Percentiles rank a stretch among this genome's conserved stretches.
phyloP scores from a whole-genome alignment of 495 filamentous ascomycete species.

The Trichoderma reesei region DNA sequence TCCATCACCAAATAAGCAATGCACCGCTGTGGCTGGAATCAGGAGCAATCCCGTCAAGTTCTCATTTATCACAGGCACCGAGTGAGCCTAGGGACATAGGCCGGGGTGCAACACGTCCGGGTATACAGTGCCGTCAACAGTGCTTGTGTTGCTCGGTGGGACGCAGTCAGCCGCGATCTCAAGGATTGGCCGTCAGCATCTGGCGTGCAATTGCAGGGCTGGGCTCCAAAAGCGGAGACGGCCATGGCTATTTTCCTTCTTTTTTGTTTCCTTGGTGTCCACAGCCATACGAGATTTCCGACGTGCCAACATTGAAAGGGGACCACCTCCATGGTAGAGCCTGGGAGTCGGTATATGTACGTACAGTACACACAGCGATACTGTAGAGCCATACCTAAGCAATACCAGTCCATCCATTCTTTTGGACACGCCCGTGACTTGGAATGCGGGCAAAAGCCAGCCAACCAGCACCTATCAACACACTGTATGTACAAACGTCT shows the following conservation, averaged over 20 bases:
- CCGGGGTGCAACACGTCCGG: neutral
- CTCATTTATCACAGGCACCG: neutral
- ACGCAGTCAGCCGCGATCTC: slow-evolving; percentile 5
- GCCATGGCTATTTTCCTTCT: neutral
- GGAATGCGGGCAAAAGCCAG: neutral
- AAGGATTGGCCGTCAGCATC: slow-evolving; percentile 4
- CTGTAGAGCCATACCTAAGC: too few species aligned
- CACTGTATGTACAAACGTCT: neutral
- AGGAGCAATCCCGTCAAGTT: neutral
- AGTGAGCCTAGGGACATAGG: neutral
- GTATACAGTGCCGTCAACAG: neutral
- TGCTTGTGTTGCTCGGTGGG: neutral
- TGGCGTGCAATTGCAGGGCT: neutral
- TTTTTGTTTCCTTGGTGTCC: neutral
- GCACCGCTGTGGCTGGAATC: neutral
- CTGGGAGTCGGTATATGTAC: too few species aligned
- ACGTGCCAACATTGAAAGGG: neutral
- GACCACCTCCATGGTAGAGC: neutral
- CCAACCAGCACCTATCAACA: too few species aligned
- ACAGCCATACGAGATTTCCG: slow-evolving; percentile 1
- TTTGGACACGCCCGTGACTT: neutral
- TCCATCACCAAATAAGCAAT: neutral
- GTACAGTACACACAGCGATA: too few species aligned
- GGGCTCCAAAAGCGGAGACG: neutral
- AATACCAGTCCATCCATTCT: too few species aligned